Base-by-base conservation (phyloP, 1,284 basidiomycete genomes). In the Leccinum griseonigrum region DNA sequence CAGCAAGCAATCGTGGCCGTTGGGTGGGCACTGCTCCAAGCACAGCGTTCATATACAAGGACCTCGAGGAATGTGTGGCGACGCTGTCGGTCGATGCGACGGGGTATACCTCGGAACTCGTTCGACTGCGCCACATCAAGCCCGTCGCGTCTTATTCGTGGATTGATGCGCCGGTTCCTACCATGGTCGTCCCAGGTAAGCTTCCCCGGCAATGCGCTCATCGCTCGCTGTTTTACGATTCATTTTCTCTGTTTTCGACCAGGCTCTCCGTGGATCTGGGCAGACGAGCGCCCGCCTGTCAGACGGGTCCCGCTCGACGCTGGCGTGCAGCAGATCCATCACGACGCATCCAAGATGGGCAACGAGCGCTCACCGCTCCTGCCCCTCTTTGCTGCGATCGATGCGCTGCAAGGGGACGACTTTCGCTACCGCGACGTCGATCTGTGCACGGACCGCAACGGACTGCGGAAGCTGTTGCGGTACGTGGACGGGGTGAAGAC, bases 391-490 rank as follows among this genome's bases (percentile, higher is more conserved):
- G 70, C 66, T 55, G 69, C 78, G 56, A 67, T 77, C 53, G 70
- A 76, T 60, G 66, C 72, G n/a, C 31, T 78, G 65, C 62, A 70
- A 48, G 65, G 66, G 22, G n/a, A 48, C 6, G 53, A 63, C 28
- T 78, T 71, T 58, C 57, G 70, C 26, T 75, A 74, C 58, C 51
- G 64, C 16, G 66, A 67, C 0, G 52, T 78, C 22, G 77, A 77
- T 56, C 60, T 77, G 29, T 57, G 78, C 40, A 73, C 76, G 5
- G 75, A 78, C 58, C 69, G 76, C 48, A 77, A 78, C 56, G 71
- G 70, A 18, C 61, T 77, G 3, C 74, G 77, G 31, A 79, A 77
- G 58, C 61, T 79, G 50, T 52, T 79, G 18, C 71, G 76, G 3
- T 71, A 68, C 67, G 62, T 73, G 10, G 64, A 68, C 13, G 56